These are phyloP conservation scores for Cystofilobasidium ferigula DNA, from an alignment of 768 basidiomycete species.

Conservation along the genomic window DNA sequence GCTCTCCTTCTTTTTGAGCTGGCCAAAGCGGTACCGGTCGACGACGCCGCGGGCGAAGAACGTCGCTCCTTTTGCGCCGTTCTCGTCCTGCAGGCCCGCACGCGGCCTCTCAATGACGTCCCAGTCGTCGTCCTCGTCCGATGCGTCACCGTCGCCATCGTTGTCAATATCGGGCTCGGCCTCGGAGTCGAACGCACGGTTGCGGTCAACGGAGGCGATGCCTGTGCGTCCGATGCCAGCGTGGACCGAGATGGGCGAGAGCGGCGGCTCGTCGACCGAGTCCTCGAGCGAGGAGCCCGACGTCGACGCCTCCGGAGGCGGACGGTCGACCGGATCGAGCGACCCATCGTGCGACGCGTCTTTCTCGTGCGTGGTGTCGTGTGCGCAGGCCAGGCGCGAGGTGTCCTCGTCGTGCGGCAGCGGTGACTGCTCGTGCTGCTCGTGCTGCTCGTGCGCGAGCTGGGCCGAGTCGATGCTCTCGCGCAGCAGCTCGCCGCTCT, in stretches of 20 bases:
- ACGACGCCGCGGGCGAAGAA: conserved; percentile 85
- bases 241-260: not conserved
- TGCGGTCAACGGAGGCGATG: conserved; percentile 64
- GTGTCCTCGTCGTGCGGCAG: not conserved
- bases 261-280: not conserved
- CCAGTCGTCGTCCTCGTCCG: conserved; percentile 59
- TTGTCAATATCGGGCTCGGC: conserved; percentile 44
- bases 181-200: conserved; percentile 40
- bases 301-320: not conserved
- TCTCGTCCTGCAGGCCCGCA: conserved; percentile 57
- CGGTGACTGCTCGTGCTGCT: not conserved
- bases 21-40: conserved; percentile 60
- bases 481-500: conserved; percentile 10
- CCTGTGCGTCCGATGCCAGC: conserved; percentile 65
- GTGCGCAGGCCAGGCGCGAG: not conserved
- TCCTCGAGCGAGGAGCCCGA: not conserved
- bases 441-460: not conserved
- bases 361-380: not conserved
- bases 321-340: conserved; percentile 3
- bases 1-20: conserved; percentile 18
- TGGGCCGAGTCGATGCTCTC: conserved; percentile 13
- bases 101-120: conserved; percentile 73
- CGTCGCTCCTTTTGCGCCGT: conserved; percentile 66
- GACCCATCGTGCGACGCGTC: not conserved
- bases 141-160: too few relatives aligned